Conservation (phyloP, 2,329 filamentous ascomycete species). For the Verticillium nonalfalfae region DNA sequence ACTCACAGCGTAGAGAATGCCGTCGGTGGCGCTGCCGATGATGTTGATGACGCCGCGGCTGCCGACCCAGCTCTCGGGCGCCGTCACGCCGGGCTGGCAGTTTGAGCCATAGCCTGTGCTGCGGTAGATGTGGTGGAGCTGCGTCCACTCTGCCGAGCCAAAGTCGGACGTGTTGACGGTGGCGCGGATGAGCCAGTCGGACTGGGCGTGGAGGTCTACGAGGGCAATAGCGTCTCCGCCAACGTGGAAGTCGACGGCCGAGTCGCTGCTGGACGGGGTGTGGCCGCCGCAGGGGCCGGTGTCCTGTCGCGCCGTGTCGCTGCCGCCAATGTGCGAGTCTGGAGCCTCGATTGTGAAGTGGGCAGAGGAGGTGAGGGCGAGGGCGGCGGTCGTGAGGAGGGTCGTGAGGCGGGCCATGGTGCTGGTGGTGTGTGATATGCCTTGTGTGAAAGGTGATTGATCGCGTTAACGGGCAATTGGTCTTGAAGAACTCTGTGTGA, state of each 20-base stretch:
- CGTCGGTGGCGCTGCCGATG: constrained; percentile 46
- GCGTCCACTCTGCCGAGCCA: constrained; percentile 43
- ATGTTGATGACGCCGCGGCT: constrained; percentile 49
- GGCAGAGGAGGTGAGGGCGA: constrained; percentile 35
- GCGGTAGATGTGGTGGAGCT: constrained; percentile 45
- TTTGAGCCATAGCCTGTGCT: constrained; percentile 49
- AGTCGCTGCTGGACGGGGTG: constrained; percentile 31
- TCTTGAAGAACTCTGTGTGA: background rate
- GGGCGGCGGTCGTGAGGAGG: constrained; percentile 18
- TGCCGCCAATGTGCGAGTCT: constrained; percentile 34
- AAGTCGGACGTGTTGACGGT: constrained; percentile 37
- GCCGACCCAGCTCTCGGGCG: constrained; percentile 44
- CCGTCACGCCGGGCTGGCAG: constrained; percentile 42
- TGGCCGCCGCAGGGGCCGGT: constrained; percentile 49
- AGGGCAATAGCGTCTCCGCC: constrained; percentile 46
- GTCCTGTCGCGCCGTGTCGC: constrained; percentile 38
- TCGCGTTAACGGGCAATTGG: no score
- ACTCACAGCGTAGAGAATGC: constrained; percentile 49
- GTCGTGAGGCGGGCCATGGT: constrained; percentile 18
- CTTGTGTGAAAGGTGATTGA: background rate
- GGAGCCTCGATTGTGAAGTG: constrained; percentile 50
- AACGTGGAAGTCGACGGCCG: constrained; percentile 46
- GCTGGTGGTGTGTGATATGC: background rate
- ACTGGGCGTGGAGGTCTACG: constrained; percentile 41
- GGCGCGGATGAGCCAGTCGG: constrained; percentile 51